Evolutionary conservation across 108 stramenopile species (phyloP), one percentile per base, ranked within the genome.

Genomic region (Conticribra guillardii): DNA sequence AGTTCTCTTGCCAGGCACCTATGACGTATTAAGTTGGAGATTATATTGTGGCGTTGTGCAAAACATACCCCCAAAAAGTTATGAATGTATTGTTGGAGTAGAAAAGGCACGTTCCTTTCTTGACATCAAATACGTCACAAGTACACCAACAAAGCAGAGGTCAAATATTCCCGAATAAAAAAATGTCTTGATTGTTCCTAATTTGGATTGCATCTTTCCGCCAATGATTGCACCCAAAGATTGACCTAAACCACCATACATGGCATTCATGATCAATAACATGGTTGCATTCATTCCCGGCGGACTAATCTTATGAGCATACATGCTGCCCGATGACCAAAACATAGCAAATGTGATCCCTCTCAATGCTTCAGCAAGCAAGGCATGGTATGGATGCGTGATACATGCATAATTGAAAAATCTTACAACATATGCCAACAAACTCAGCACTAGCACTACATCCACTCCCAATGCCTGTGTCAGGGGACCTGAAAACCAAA

Each of bases 231-330:
- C 92, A 7, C 97, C 97, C 19, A 96, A 49, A 18, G 92, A 94
- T 73, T 96, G 97, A 5, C 97, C 97, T 18, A 98, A 71, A 21
- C 97, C 97, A 47, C 96, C 96, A 67, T 98, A 98, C 89, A 96
- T 95, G 1, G 92, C 97, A 79, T 98, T 96, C 76, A 98, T 65
- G 48, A 96, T 88, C 82, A 95, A 81, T 2, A 95, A 78, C 94
- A 97, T 93, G 11, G 96, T 97, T 23, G 96, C 91, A 44, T 67
- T 73, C 84, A 97, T 82, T 30, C 97, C 95, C 18, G 86, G 86
- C 9, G 97, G 97, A 32, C 89, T 84, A 45, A 98, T 96, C 23
- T 75, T 77, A 74, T 93, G 91, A 5, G 95, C 94, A 64, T 97
- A 96, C 60, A 90, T 92, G 28, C 96, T 98, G 7, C 92, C 89